Evolutionary conservation across 352 stramenopile genomes (phyloP).

Genomic region (Globisporangium acanthophoron): DNA sequence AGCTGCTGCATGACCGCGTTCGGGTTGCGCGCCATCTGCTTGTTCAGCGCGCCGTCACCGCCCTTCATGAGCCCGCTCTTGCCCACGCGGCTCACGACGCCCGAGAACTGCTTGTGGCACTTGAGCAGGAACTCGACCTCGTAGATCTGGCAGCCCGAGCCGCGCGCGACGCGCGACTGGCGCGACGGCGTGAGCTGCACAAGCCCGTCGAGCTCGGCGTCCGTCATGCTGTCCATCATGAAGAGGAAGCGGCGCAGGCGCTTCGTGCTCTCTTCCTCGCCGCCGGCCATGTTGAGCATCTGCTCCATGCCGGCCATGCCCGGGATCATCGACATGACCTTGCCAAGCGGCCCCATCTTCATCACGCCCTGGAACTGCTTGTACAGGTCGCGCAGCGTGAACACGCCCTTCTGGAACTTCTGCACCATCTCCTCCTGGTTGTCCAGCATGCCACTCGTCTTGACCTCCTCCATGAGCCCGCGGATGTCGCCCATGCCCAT

Average conservation of each 20-base stretch:
- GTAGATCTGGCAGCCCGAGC: conserved; percentile 84
- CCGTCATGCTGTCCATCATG: conserved; percentile 99
- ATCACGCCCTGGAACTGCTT: conserved; percentile 98
- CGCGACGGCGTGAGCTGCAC: conserved; percentile 60
- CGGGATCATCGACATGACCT: conserved; percentile 99
- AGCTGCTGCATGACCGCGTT: conserved; percentile 96
- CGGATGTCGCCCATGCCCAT: conserved; percentile 97
- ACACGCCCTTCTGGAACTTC: conserved; percentile 94
- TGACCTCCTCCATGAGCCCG: conserved; percentile 95
- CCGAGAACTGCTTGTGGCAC: conserved; percentile 94
- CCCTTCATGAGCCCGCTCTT: conserved; percentile 94
- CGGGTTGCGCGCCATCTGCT: conserved; percentile 96
- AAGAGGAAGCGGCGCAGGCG: conserved; percentile 96
- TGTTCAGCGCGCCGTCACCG: conserved; percentile 80
- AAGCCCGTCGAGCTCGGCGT: conserved; percentile 94
- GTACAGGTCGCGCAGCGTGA: conserved; percentile 99
- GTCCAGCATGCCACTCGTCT: conserved; percentile 86
- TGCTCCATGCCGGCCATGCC: conserved; percentile 89
- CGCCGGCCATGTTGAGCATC: conserved; percentile 89
- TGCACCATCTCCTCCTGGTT: conserved; percentile 96
- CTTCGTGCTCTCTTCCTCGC: conserved; percentile 90
- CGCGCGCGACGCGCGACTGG: conserved; percentile 87
- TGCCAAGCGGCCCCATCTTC: conserved; percentile 96
- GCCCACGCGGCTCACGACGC: conserved; percentile 95
- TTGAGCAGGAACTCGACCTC: conserved; percentile 94